Evolutionary conservation across 2,329 filamentous ascomycete species (phyloP), one percentile per base, ranked within the genome.

Genomic region (Hypoxylon rubiginosum): DNA sequence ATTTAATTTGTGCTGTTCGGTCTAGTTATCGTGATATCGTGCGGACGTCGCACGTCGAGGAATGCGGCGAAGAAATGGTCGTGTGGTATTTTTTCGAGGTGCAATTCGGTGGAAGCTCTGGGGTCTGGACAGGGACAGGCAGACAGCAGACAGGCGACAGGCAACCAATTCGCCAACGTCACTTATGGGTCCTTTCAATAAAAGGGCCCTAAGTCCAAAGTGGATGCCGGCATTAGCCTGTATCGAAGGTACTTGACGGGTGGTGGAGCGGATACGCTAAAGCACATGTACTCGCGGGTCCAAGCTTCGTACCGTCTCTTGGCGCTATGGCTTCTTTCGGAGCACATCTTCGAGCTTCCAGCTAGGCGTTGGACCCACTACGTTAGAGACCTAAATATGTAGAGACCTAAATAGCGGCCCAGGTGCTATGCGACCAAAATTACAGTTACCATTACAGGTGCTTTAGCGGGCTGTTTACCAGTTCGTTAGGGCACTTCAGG

Each of bases 91-190:
- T 15, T 36, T 36, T 36, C 2, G 34, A 13, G 11, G 34, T 36
- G 34, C 34, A 28, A 34, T 67, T 67, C 64, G 63, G 59, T 58
- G 24, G 52, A 30, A 61, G 60, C 60, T 63, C 52, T 67, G 60
- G 67, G 32, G 43, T 51, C 56, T 13, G 30, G n/a, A 24, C 19
- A 28, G n/a, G n/a, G n/a, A n/a, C n/a, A n/a, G n/a, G n/a, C n/a
- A n/a, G n/a, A n/a, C n/a, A n/a, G n/a, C n/a, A n/a, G n/a, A n/a
- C n/a, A 54, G 39, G 30, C 13, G 39, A 19, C 67, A 75, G 74
- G 74, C 74, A n/a, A 76, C 69, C 74, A 68, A 71, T 70, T 75
- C 72, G 72, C 74, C 73, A 76, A 76, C 74, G 74, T 76, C 74
- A 76, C 73, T 70, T 52, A 65, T 55, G 58, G 43, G 52, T 45